phyloP scores from a whole-genome alignment of 2,329 filamentous ascomycete genomes.

The Pyricularia grisea region DNA sequence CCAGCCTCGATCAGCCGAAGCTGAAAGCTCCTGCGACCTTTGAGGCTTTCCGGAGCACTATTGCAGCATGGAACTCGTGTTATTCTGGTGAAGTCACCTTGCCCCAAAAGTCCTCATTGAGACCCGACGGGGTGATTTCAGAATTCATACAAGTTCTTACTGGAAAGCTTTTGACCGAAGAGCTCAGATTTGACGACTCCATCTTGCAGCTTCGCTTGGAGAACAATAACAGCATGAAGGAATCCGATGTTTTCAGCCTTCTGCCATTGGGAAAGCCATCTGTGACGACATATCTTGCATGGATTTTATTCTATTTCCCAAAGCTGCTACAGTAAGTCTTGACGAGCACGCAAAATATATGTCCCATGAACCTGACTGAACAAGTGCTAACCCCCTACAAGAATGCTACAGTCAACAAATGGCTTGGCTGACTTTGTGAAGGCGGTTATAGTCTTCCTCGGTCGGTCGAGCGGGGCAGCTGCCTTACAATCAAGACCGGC shows the following conservation, averaged over 20 bases:
- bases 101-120: slow-evolving; percentile 11
- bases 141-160: slow-evolving; percentile 17
- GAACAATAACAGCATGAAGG: neutral
- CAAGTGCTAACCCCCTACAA: neutral
- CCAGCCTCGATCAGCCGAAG: neutral
- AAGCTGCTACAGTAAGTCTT: neutral
- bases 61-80: slow-evolving; percentile 19
- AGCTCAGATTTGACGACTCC: neutral
- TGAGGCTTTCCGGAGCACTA: slow-evolving; percentile 21
- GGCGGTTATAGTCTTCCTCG: neutral
- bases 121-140: slow-evolving; percentile 15
- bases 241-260: neutral
- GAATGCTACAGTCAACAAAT: neutral
- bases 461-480: neutral
- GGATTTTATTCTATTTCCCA: neutral
- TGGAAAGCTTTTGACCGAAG: slow-evolving; percentile 5
- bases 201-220: neutral
- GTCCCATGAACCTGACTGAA: neutral
- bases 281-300: slow-evolving; percentile 1
- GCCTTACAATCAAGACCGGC: neutral
- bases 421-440: neutral
- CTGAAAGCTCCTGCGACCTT: slow-evolving; percentile 11
- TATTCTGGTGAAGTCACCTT: slow-evolving; percentile 10
- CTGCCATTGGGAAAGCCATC: neutral
- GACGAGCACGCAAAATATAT: neutral